phyloP scores from a whole-genome alignment of 1,284 basidiomycete genomes.

The Singerocomus inundabilis region DNA sequence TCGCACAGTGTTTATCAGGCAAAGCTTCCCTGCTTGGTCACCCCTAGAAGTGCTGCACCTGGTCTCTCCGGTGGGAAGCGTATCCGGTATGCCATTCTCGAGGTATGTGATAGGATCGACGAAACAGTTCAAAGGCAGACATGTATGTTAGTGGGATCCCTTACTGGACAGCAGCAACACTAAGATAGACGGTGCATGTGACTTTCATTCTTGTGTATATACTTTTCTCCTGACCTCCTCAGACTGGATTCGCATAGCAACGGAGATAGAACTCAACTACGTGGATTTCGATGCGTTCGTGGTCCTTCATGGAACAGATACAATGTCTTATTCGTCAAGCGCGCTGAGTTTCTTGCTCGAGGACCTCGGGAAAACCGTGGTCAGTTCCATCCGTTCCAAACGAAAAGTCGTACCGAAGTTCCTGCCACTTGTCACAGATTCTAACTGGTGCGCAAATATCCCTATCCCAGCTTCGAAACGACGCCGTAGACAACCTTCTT shows the following conservation, averaged over 20 bases:
- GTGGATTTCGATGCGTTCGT: slow-evolving; percentile 84
- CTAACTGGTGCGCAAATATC: slow-evolving; percentile 93
- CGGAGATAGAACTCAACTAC: slow-evolving; percentile 91
- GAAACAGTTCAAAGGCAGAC: slow-evolving; percentile 5
- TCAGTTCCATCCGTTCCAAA: slow-evolving; percentile 32
- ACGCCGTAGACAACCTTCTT: slow-evolving; percentile 87
- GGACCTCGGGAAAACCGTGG: slow-evolving; percentile 87
- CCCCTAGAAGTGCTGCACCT: slow-evolving; percentile 63
- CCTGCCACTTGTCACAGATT: slow-evolving; percentile 47
- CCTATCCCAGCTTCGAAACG: slow-evolving; percentile 83
- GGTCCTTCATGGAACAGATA: slow-evolving; percentile 90
- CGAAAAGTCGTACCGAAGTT: background rate
- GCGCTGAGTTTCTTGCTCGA: slow-evolving; percentile 88
- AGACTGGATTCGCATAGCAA: slow-evolving; percentile 90
- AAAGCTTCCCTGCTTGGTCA: slow-evolving; percentile 70
- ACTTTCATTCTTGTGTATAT: background rate
- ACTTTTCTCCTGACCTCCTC: slow-evolving; percentile 9
- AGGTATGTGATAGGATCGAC: slow-evolving; percentile 46
- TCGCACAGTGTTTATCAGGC: slow-evolving; percentile 66
- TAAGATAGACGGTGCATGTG: slow-evolving; percentile 61
- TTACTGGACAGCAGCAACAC: slow-evolving; percentile 89
- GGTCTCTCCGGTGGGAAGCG: slow-evolving; percentile 63
- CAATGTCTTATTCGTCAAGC: slow-evolving; percentile 87
- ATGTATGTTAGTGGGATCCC: slow-evolving; percentile 67
- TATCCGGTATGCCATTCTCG: slow-evolving; percentile 77